Conservation (phyloP, 257 asterid genomes). For the Osmanthus fragrans region DNA sequence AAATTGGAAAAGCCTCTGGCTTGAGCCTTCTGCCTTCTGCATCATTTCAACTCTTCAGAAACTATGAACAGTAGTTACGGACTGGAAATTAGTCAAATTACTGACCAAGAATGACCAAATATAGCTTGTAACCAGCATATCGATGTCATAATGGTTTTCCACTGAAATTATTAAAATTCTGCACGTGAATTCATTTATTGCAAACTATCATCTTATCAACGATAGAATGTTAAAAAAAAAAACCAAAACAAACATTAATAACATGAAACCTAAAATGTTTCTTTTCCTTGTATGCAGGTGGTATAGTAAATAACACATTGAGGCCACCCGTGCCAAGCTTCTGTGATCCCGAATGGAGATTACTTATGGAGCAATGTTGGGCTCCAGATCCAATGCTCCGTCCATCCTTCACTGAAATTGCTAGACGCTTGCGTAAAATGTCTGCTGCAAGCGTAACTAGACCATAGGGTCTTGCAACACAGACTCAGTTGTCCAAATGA, state of each 20-base stretch:
- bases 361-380: conserved; percentile 96
- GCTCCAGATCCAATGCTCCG: conserved; percentile 82
- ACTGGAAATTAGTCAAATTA: not conserved
- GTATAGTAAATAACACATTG: conserved; percentile 83
- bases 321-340: conserved; percentile 77
- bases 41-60: not conserved
- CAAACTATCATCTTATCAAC: not conserved
- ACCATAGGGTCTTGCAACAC: conserved; percentile 41
- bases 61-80: not conserved
- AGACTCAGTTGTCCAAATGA: conserved; percentile 49
- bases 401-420: conserved; percentile 81
- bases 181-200: not conserved
- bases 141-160: not conserved
- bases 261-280: not conserved
- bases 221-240: not conserved
- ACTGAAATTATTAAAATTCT: not conserved
- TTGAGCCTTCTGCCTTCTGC: not conserved
- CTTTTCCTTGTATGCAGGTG: conserved; percentile 50
- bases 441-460: conserved; percentile 49
- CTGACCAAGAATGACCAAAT: not conserved
- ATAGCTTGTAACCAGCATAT: not conserved
- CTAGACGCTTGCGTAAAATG: conserved; percentile 75
- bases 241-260: not conserved
- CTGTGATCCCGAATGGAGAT: conserved; percentile 76
- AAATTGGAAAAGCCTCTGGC: too few species aligned